Conservation (phyloP, 2,329 filamentous ascomycete species). For the Microcera coccophila region DNA sequence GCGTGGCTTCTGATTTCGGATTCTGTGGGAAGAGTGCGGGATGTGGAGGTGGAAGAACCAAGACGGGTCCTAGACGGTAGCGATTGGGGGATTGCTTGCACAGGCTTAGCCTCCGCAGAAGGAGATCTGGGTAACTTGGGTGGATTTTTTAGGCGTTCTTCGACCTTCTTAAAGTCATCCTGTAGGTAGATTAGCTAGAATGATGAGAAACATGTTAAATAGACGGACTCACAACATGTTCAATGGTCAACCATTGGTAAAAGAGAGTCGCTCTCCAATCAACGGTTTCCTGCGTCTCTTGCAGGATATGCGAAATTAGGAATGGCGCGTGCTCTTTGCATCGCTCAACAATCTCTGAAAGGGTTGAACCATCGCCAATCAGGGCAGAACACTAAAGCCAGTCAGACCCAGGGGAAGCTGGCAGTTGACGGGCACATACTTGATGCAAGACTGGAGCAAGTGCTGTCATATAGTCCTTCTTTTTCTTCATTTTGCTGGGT, state of each 20-base stretch:
- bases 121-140: slow-evolving; percentile 15
- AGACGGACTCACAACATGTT: slow-evolving; percentile 36
- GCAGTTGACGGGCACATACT: slow-evolving; percentile 15
- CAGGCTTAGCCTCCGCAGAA: slow-evolving; percentile 12
- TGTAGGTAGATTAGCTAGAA: no score
- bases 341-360: slow-evolving; percentile 45
- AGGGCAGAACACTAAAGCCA: slow-evolving; percentile 45
- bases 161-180: neutral
- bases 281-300: slow-evolving; percentile 37
- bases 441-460: slow-evolving; percentile 32
- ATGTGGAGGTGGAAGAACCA: slow-evolving; percentile 14
- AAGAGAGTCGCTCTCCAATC: slow-evolving; percentile 47
- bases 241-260: slow-evolving; percentile 44
- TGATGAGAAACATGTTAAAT: neutral
- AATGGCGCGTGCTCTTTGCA: slow-evolving; percentile 49
- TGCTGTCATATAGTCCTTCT: slow-evolving; percentile 28
- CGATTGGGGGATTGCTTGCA: slow-evolving; percentile 3
- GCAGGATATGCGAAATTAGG: slow-evolving; percentile 49
- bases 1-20: slow-evolving; percentile 8
- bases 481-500: slow-evolving; percentile 30
- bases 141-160: slow-evolving; percentile 19
- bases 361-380: slow-evolving; percentile 50
- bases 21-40: slow-evolving; percentile 14
- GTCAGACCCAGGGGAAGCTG: slow-evolving; percentile 1
- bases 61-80: slow-evolving; percentile 22